Evolutionary conservation across 441 rosid species (phyloP), one percentile per base, ranked within the genome.

Genomic region (Aquilaria agallochum): DNA sequence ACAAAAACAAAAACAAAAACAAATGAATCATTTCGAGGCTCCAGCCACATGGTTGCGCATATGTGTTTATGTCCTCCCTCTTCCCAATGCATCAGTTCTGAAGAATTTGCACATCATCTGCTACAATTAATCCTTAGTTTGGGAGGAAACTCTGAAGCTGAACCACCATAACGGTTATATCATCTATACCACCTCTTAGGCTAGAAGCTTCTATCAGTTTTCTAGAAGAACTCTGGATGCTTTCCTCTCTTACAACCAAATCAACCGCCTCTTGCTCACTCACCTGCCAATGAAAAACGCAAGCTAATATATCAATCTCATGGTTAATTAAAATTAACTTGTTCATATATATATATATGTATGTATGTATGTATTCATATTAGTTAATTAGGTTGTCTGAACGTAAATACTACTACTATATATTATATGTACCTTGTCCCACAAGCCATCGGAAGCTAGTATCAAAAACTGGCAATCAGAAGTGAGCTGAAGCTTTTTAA

Each of bases 361-460:
- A 15, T 15, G 15, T 15, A 15, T 15, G 15, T 15, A 15, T 15
- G 15, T 15, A 15, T 15, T 15, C 15, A 15, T 15, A 15, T 20
- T 20, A 20, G 27, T 20, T 20, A 20, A 20, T 20, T 20, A 20
- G 27, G 27, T 20, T 20, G 27, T 20, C 27, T 20, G 27, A 20
- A 20, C 1, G 1, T 20, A 20, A 20, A 20, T 20, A 20, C 27
- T 20, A 20, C 2, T 5, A 30, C 33, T 50, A 8, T 20, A 20
- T 20, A 20, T 6, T 8, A 40, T 40, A 40, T 40, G 11, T 60
- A 81, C 86, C 87, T 82, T 77, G 57, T 82, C 87, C 87, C 84
- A 82, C 31, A 82, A 53, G 20, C 87, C 87, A 68, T 82, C 87
- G 27, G 87, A 76, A 31, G 84, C 87, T 63, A 82, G 27, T 2